Evolutionary conservation across 2,329 filamentous ascomycete species (phyloP).

Genomic region (Fragosphaeria purpurea): DNA sequence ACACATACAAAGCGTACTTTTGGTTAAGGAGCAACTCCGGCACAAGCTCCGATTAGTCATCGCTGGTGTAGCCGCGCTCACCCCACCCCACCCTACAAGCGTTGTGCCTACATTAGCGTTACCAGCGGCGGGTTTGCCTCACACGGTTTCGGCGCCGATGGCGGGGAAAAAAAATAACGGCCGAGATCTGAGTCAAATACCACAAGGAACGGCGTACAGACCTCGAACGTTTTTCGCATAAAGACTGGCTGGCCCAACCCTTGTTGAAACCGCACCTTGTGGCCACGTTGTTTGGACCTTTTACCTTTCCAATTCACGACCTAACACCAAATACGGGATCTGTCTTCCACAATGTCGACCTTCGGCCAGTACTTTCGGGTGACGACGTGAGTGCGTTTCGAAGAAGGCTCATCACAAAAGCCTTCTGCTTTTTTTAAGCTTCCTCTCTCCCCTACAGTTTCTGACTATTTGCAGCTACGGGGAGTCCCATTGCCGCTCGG

Average conservation of each 20-base stretch:
- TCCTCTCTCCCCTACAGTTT: constrained; percentile 1
- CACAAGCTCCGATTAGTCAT: not conserved
- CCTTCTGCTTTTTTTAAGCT: not conserved
- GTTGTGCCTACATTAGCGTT: constrained; percentile 1
- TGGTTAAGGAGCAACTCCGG: no score
- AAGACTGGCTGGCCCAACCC: no score
- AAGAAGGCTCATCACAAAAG: no score
- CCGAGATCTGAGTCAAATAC: no score
- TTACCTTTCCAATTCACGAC: not conserved
- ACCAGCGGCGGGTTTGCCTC: not conserved
- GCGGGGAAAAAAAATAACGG: constrained; percentile 1
- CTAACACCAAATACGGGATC: not conserved
- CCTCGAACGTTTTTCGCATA: no score
- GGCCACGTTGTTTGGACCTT: not conserved
- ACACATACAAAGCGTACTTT: no score
- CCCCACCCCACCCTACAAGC: no score
- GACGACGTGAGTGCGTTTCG: constrained; percentile 54
- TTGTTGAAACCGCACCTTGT: no score
- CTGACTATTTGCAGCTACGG: constrained; percentile 29
- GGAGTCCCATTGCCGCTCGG: constrained; percentile 69
- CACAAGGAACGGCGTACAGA: no score
- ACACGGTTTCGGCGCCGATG: constrained; percentile 1
- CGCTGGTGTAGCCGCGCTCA: not conserved
- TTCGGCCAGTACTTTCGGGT: constrained; percentile 77
- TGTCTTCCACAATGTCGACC: constrained; percentile 59